These are phyloP conservation scores for Ailanthus altissimus DNA, from an alignment of 345 rosid species.

Conservation along the genomic window DNA sequence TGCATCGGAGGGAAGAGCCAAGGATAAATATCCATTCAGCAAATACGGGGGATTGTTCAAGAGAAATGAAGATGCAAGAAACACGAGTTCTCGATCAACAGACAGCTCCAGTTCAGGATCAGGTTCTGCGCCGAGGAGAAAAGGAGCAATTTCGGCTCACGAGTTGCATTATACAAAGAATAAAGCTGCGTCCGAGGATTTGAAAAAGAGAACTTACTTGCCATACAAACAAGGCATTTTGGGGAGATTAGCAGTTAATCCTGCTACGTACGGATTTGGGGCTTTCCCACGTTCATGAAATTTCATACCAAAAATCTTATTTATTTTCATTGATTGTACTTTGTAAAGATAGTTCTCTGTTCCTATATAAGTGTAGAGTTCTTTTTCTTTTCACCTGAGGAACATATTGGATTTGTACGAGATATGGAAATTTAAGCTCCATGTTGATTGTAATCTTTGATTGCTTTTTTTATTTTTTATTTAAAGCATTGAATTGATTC, in stretches of 20 bases:
- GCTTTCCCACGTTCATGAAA: conserved; percentile 21
- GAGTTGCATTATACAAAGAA: conserved; percentile 80
- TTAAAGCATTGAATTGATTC: background rate
- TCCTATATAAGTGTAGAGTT: conserved; percentile 18
- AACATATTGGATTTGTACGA: background rate
- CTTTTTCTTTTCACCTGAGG: background rate
- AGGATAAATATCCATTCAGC: conserved; percentile 52
- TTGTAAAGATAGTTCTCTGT: conserved; percentile 11
- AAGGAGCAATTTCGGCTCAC: conserved; percentile 66
- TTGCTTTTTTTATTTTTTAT: conserved; percentile 1
- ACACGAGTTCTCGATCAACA: conserved; percentile 43
- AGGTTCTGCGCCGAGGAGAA: conserved; percentile 36
- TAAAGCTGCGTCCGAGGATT: conserved; percentile 65
- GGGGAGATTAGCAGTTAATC: conserved; percentile 73
- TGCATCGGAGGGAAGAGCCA: conserved; percentile 81
- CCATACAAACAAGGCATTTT: conserved; percentile 83
- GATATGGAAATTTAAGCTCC: background rate
- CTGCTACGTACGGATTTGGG: conserved; percentile 35
- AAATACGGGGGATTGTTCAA: conserved; percentile 49
- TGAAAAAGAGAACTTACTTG: conserved; percentile 88
- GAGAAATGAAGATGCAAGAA: conserved; percentile 60
- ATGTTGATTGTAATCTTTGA: conserved; percentile 11
- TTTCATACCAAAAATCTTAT: background rate
- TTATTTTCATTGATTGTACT: background rate
- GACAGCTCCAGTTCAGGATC: conserved; percentile 35